These are phyloP conservation scores for Eryngium alpinum DNA, from an alignment of 140 eudicot genomes.

Conservation along the genomic window DNA sequence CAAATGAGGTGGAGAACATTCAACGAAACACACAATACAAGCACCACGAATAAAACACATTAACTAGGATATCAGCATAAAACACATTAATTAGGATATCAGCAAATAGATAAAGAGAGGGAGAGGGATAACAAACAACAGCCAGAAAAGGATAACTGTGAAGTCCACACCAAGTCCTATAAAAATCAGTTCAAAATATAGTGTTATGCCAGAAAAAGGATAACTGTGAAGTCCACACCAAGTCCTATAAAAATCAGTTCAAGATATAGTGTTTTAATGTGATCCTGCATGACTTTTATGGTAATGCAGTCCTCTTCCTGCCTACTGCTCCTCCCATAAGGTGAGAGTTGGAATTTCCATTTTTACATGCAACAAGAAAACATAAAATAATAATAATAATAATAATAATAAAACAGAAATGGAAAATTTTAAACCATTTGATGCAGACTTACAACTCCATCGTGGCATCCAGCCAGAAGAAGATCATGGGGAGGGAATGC, in stretches of 20 bases:
- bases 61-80: neutral
- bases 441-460: conserved; percentile 72
- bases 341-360: neutral
- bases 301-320: neutral
- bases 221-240: too few relatives aligned
- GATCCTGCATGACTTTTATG: neutral
- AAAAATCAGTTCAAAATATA: too few relatives aligned
- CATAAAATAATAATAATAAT: too few relatives aligned
- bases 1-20: neutral
- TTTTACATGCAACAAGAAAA: neutral
- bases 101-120: neutral
- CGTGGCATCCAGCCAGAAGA: conserved; percentile 94
- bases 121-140: neutral
- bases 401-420: neutral
- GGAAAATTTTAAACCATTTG: neutral
- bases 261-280: neutral
- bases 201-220: too few relatives aligned
- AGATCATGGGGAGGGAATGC: conserved; percentile 85
- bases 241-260: too few relatives aligned
- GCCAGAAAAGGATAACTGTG: too few relatives aligned
- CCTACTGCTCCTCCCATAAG: neutral
- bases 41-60: neutral
- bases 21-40: neutral
- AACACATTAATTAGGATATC: neutral
- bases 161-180: too few relatives aligned